These are phyloP conservation scores for Akanthomyces dipterigenus DNA, from an alignment of 2,329 filamentous ascomycete genomes.

Conservation along the genomic window DNA sequence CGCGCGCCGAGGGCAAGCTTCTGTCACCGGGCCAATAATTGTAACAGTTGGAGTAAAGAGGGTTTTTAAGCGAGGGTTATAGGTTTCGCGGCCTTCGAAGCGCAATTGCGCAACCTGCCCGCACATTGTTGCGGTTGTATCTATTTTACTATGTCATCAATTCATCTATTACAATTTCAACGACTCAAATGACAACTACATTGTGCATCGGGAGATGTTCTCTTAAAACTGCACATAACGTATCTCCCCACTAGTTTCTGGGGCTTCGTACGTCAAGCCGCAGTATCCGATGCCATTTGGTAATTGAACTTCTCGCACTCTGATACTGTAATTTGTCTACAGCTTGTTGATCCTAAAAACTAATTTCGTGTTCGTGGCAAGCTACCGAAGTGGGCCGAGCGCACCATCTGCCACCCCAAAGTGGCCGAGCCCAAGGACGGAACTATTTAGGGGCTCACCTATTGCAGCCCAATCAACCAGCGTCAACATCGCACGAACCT, in stretches of 20 bases:
- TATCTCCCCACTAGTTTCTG: not conserved
- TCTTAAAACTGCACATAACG: not conserved
- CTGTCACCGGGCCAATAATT: slow-evolving; percentile 83
- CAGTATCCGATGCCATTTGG: too few relatives aligned
- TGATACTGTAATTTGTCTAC: not conserved
- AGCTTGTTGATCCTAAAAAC: too few relatives aligned
- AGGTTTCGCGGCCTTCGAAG: slow-evolving; percentile 1
- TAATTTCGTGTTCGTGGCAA: not conserved
- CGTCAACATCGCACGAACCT: not conserved
- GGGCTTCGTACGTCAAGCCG: too few relatives aligned
- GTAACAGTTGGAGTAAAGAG: slow-evolving; percentile 16
- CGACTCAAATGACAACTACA: not conserved
- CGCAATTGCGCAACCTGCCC: slow-evolving; percentile 11
- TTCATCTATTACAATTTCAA: slow-evolving; percentile 1
- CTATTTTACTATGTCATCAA: slow-evolving; percentile 15
- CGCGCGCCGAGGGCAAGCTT: slow-evolving; percentile 71
- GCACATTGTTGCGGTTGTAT: slow-evolving; percentile 13
- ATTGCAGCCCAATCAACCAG: not conserved
- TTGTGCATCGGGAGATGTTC: not conserved
- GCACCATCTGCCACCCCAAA: not conserved
- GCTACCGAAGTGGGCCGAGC: not conserved
- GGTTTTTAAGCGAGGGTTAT: slow-evolving; percentile 1
- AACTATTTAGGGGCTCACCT: not conserved
- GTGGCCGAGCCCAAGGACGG: not conserved
- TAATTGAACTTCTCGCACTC: too few relatives aligned